A percentile compares a stretch with the other conserved stretches of the same genome.
Conservation (phyloP, 495 filamentous ascomycete species). For the Penicillium psychrofluorescens region DNA sequence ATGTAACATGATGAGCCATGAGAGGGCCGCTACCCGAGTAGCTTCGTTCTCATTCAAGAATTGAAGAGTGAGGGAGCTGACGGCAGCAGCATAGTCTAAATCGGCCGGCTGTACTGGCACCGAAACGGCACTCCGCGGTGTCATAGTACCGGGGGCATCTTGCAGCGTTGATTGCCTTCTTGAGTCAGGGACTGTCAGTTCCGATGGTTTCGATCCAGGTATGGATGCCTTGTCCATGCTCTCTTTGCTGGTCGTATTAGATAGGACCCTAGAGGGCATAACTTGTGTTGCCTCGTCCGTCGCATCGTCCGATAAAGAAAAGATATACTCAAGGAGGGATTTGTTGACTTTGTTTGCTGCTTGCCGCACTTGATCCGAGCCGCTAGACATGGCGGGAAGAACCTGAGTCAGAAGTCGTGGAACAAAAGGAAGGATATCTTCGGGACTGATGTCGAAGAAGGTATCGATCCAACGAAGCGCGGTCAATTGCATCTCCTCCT, state of each 20-base stretch:
- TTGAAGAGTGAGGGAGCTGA: conserved; percentile 85
- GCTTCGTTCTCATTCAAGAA: conserved; percentile 97
- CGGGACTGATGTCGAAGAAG: conserved; percentile 95
- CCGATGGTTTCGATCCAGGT: conserved; percentile 36
- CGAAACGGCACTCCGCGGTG: conserved; percentile 35
- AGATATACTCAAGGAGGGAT: conserved; percentile 84
- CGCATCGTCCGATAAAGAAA: conserved; percentile 76
- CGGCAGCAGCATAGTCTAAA: conserved; percentile 95
- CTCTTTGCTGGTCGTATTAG: conserved; percentile 42
- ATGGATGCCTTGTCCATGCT: conserved; percentile 44
- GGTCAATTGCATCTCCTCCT: conserved; percentile 85
- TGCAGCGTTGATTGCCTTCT: conserved; percentile 26
- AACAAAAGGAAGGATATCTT: conserved; percentile 94
- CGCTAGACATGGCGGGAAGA: conserved; percentile 89
- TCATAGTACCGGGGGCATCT: conserved; percentile 37
- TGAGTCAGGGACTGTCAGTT: conserved; percentile 19
- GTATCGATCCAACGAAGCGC: conserved; percentile 92
- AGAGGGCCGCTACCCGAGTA: conserved; percentile 85
- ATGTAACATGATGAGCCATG: conserved; percentile 97
- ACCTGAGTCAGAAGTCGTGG: conserved; percentile 87
- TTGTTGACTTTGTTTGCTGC: conserved; percentile 85
- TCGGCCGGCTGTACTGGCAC: conserved; percentile 48
- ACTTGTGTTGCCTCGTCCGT: conserved; percentile 31
- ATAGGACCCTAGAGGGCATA: conserved; percentile 25
- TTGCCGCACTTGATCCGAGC: conserved; percentile 78